phyloP scores from a whole-genome alignment of 2,329 filamentous ascomycete genomes.

The Trichoderma sp. region DNA sequence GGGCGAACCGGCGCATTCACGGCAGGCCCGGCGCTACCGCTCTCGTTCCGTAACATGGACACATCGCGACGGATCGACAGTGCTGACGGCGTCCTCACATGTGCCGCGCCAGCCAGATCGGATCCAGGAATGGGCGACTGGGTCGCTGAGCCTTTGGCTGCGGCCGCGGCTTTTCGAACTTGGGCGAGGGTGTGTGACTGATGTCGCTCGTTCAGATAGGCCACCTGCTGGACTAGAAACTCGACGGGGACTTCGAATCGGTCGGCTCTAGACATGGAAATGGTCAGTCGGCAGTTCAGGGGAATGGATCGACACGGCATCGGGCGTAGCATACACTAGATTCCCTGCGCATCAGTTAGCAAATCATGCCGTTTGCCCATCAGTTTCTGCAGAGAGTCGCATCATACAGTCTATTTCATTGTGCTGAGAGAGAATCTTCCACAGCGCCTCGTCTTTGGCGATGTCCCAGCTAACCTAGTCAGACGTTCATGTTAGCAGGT shows the following conservation, averaged over 20 bases:
- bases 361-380: background rate
- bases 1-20: conserved; percentile 43
- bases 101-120: conserved; percentile 39
- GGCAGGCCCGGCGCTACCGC: conserved; percentile 42
- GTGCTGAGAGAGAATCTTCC: conserved; percentile 83
- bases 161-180: conserved; percentile 70
- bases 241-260: conserved; percentile 81
- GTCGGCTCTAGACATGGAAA: conserved; percentile 51
- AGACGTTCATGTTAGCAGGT: background rate
- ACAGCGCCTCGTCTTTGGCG: conserved; percentile 80
- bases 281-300: background rate
- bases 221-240: conserved; percentile 89
- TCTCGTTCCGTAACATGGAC: conserved; percentile 49
- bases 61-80: conserved; percentile 58
- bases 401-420: conserved; percentile 80
- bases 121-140: conserved; percentile 55
- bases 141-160: conserved; percentile 51
- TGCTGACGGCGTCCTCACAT: conserved; percentile 48
- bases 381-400: background rate
- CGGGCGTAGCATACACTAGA: conserved; percentile 58
- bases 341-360: conserved; percentile 57
- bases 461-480: conserved; percentile 83
- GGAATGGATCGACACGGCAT: background rate
- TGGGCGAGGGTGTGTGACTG: conserved; percentile 86
- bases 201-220: conserved; percentile 89